Evolutionary conservation across 257 asterid genomes (phyloP).

Genomic region (Lavandula angustifolia): DNA sequence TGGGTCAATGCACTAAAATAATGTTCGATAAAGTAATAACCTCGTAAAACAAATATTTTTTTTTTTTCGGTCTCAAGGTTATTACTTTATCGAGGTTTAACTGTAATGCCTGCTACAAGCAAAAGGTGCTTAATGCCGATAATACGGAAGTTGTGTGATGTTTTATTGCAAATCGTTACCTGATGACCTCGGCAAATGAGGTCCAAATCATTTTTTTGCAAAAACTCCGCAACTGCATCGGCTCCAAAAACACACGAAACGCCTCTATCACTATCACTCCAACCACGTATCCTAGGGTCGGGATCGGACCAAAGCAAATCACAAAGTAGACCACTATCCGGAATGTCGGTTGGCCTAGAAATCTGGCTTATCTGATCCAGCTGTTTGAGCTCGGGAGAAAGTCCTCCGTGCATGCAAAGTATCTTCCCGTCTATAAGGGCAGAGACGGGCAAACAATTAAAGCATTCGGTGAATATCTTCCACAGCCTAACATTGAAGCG

Average conservation of each 20-base stretch:
- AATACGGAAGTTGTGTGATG: slow-evolving; percentile 15
- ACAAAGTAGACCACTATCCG: slow-evolving; percentile 66
- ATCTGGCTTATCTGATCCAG: slow-evolving; percentile 61
- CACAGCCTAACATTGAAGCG: slow-evolving; percentile 76
- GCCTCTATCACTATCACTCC: slow-evolving; percentile 77
- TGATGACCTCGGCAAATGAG: slow-evolving; percentile 83
- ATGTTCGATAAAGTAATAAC: too few relatives aligned
- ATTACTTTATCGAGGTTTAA: too few relatives aligned
- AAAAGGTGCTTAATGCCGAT: too few relatives aligned
- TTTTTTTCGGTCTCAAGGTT: too few relatives aligned
- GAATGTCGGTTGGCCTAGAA: slow-evolving; percentile 63
- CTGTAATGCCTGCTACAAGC: too few relatives aligned
- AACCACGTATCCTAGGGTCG: slow-evolving; percentile 61
- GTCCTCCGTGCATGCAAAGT: slow-evolving; percentile 84
- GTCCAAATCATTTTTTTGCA: slow-evolving; percentile 60
- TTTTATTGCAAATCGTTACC: slow-evolving; percentile 37
- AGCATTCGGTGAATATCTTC: slow-evolving; percentile 83
- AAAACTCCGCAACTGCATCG: slow-evolving; percentile 60
- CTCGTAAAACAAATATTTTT: too few relatives aligned
- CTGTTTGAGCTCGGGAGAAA: slow-evolving; percentile 58
- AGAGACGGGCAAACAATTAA: slow-evolving; percentile 70
- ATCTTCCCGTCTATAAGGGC: slow-evolving; percentile 77
- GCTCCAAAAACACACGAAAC: slow-evolving; percentile 76
- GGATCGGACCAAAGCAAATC: slow-evolving; percentile 86
- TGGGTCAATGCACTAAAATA: too few relatives aligned